These are phyloP conservation scores for Suillus brevipes DNA, from an alignment of 768 basidiomycete genomes.

Conservation along the genomic window DNA sequence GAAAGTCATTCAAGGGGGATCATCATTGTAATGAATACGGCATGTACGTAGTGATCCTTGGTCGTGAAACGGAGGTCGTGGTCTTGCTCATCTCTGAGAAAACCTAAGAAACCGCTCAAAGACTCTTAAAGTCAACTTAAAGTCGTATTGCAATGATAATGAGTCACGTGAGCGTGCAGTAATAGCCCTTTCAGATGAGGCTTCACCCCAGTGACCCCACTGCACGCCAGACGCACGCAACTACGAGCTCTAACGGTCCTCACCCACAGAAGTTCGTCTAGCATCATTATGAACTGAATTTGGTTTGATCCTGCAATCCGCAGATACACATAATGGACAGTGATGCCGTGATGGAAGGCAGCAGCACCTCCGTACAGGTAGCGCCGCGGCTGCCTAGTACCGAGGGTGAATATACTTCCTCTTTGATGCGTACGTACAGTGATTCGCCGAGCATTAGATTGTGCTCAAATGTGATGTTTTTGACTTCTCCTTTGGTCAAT, in stretches of 20 bases:
- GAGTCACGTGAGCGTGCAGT: not conserved
- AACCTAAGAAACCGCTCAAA: not conserved
- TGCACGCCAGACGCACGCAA: slow-evolving; percentile 1
- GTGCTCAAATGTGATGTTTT: not conserved
- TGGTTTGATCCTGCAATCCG: not conserved
- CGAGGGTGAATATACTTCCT: slow-evolving; percentile 3
- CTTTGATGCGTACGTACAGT: slow-evolving; percentile 6
- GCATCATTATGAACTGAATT: not conserved
- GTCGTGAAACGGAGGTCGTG: not conserved
- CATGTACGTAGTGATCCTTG: not conserved
- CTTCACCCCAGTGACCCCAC: slow-evolving; percentile 3
- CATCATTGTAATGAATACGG: not conserved
- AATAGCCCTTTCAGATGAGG: not conserved
- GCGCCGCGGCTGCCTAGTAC: slow-evolving; percentile 8
- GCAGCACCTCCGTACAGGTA: slow-evolving; percentile 22
- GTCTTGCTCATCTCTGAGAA: not conserved
- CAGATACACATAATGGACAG: slow-evolving; percentile 37
- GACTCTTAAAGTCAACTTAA: not conserved
- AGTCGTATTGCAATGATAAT: not conserved
- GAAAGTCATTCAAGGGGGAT: not conserved
- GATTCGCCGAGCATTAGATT: not conserved
- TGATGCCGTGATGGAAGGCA: slow-evolving; percentile 29
- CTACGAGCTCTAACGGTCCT: not conserved
- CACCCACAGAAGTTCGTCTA: not conserved
- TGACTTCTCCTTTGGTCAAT: slow-evolving; percentile 5